phyloP scores from a whole-genome alignment of 75 land plant genomes.

The Cunninghamia lanceolata region DNA sequence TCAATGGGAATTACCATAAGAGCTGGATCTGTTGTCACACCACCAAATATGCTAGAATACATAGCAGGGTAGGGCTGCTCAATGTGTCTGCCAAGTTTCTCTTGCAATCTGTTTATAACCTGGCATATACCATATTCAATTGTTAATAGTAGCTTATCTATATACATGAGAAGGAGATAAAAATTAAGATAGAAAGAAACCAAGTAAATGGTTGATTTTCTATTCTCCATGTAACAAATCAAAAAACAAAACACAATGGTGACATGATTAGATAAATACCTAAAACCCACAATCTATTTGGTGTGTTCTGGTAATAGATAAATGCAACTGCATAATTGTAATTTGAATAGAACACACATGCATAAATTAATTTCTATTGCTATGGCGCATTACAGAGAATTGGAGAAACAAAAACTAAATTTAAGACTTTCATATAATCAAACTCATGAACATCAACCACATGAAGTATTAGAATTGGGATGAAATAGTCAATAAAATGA shows the following conservation, averaged over 20 bases:
- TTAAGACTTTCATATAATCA: background rate
- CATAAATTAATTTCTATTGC: background rate
- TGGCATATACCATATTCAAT: constrained; percentile 11
- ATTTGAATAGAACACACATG: background rate
- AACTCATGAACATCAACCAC: background rate
- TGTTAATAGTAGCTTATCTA: background rate
- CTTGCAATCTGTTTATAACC: constrained; percentile 44
- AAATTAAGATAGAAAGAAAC: background rate
- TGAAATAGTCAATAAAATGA: background rate
- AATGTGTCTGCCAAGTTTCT: constrained; percentile 13
- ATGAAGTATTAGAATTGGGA: background rate
- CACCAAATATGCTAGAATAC: constrained; percentile 93
- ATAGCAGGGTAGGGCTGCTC: constrained; percentile 69
- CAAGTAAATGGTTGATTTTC: background rate
- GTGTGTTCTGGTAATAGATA: background rate
- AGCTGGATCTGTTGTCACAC: constrained; percentile 81
- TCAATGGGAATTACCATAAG: constrained; percentile 84
- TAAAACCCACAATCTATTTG: background rate
- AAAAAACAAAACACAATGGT: background rate
- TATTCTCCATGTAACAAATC: background rate
- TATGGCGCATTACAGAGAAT: background rate
- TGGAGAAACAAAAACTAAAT: background rate
- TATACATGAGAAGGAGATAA: background rate
- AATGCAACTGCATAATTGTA: background rate
- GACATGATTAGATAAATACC: background rate